Evolutionary conservation across 169 alveolate species (phyloP).

Genomic region (Plasmodium yoelii): DNA sequence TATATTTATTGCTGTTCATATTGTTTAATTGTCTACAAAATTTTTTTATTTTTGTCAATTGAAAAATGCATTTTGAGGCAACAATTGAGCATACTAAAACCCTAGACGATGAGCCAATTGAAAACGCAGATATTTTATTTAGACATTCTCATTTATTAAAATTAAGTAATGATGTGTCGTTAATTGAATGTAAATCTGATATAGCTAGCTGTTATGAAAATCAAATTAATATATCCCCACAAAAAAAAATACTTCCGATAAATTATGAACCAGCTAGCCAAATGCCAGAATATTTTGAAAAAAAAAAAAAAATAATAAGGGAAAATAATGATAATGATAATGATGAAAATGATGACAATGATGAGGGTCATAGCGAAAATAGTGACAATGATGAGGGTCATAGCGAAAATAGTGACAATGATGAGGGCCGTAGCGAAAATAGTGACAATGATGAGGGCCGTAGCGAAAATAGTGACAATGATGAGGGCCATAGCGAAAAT

Average conservation of each 20-base stretch:
- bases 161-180: constrained; percentile 20
- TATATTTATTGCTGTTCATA: no score
- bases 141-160: constrained; percentile 18
- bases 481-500: not conserved
- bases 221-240: constrained; percentile 4
- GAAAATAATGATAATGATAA: not conserved
- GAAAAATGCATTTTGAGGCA: constrained; percentile 6
- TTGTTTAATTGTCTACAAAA: no score
- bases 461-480: not conserved
- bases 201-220: not conserved
- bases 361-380: not conserved
- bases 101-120: not conserved
- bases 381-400: not conserved
- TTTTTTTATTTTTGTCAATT: no score
- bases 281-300: constrained; percentile 5
- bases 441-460: not conserved
- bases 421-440: not conserved
- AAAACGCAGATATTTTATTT: not conserved
- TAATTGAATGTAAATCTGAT: constrained; percentile 9
- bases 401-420: not conserved
- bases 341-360: not conserved
- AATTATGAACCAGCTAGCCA: constrained; percentile 62
- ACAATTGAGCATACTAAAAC: not conserved
- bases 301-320: constrained; percentile 5
- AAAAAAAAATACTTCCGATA: constrained; percentile 9